Evolutionary conservation across 2,329 filamentous ascomycete genomes (phyloP).

Genomic region (Colletotrichum lini): DNA sequence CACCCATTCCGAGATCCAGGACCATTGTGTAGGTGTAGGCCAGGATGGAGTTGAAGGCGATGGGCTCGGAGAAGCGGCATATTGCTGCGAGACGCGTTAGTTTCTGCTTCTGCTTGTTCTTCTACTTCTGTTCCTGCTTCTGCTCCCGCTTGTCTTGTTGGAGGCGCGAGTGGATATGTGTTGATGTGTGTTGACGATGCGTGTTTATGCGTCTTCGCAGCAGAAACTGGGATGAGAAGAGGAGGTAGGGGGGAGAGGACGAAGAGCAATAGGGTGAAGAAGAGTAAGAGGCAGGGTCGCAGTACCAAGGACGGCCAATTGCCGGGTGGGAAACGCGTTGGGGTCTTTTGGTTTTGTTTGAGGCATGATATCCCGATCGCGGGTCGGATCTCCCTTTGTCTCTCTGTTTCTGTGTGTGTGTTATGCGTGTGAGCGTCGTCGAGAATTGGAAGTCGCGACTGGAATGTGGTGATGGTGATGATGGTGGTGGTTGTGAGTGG

Average conservation of each 20-base stretch:
- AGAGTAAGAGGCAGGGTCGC: slow-evolving; percentile 6
- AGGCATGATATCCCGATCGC: slow-evolving; percentile 28
- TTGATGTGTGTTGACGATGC: too few relatives aligned
- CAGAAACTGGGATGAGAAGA: too few relatives aligned
- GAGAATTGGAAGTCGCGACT: not conserved
- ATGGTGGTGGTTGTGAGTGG: too few relatives aligned
- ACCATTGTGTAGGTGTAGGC: slow-evolving; percentile 61
- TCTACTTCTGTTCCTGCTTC: too few relatives aligned
- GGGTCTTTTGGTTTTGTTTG: slow-evolving; percentile 34
- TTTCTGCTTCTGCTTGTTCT: not conserved
- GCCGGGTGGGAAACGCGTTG: slow-evolving; percentile 37
- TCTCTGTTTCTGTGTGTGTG: not conserved
- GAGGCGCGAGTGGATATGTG: too few relatives aligned
- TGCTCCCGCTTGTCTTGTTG: not conserved
- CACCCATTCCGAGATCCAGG: slow-evolving; percentile 53
- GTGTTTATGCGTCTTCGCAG: too few relatives aligned
- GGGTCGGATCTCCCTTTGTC: slow-evolving; percentile 4
- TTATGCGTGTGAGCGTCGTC: not conserved
- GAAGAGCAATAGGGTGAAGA: not conserved
- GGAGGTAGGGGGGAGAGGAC: not conserved
- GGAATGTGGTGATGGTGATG: slow-evolving; percentile 8
- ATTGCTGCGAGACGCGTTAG: slow-evolving; percentile 51
- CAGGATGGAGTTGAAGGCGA: slow-evolving; percentile 62
- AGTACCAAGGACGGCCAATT: slow-evolving; percentile 38
- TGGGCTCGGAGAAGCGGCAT: slow-evolving; percentile 62